Conservation (phyloP, 192 early-diverging fungal species). For the Geranomyces variabilis region DNA sequence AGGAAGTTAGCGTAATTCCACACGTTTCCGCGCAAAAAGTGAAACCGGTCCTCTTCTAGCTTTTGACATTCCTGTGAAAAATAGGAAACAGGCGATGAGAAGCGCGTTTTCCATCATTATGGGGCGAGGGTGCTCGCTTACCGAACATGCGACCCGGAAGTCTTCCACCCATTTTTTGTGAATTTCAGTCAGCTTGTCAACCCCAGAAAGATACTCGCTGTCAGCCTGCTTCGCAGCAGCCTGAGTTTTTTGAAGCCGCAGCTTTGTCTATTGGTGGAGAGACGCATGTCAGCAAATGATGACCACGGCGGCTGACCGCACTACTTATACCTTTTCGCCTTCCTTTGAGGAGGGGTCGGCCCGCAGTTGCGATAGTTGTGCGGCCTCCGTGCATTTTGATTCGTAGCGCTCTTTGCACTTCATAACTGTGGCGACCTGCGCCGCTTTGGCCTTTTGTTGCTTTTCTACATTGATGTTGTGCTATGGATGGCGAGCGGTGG, state of each 20-base stretch:
- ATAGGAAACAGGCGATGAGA: no score
- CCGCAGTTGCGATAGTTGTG: conserved; percentile 27
- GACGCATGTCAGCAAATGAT: not conserved
- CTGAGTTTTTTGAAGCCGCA: conserved; percentile 44
- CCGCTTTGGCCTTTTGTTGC: conserved; percentile 48
- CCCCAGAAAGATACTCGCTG: conserved; percentile 46
- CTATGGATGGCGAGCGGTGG: conserved; percentile 18
- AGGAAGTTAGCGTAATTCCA: conserved; percentile 63
- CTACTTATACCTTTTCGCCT: conserved; percentile 39
- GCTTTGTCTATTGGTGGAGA: conserved; percentile 27
- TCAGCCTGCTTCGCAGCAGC: conserved; percentile 48
- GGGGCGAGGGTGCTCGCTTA: conserved; percentile 10
- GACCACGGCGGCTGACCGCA: not conserved
- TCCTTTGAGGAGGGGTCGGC: conserved; percentile 41
- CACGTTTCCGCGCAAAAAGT: conserved; percentile 49
- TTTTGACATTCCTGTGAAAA: conserved; percentile 50
- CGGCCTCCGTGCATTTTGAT: conserved; percentile 46
- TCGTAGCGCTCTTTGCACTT: conserved; percentile 56
- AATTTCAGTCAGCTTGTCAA: conserved; percentile 51
- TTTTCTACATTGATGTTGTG: conserved; percentile 52
- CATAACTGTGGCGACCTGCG: conserved; percentile 39
- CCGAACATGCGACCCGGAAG: conserved; percentile 43
- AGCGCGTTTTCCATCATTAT: not conserved
- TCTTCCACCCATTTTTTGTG: conserved; percentile 53
- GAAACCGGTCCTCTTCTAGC: conserved; percentile 57